Evolutionary conservation across 345 rosid genomes (phyloP).

Genomic region (Sonneratia alba): DNA sequence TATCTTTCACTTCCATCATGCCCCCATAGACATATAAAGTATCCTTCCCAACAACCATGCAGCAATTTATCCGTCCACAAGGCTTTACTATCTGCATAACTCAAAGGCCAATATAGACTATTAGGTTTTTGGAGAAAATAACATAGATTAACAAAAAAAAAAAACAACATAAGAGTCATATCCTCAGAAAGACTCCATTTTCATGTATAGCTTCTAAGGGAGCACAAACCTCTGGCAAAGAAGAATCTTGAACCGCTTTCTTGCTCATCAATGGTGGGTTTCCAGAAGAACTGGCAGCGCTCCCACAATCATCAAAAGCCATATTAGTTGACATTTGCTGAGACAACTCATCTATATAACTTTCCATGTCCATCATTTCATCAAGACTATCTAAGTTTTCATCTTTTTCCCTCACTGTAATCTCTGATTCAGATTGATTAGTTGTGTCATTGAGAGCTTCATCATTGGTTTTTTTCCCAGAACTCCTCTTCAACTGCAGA

Average conservation of each 20-base stretch:
- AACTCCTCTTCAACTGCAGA: slow-evolving; percentile 54
- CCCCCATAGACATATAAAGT: slow-evolving; percentile 87
- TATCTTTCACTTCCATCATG: slow-evolving; percentile 94
- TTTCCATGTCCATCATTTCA: slow-evolving; percentile 33
- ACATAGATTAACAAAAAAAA: neutral
- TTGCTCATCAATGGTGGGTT: slow-evolving; percentile 24
- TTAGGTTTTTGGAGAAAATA: neutral
- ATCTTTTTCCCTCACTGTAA: slow-evolving; percentile 23
- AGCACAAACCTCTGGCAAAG: slow-evolving; percentile 59
- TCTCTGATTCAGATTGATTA: slow-evolving; percentile 29
- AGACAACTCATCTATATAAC: slow-evolving; percentile 42
- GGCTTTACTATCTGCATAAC: slow-evolving; percentile 72
- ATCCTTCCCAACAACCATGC: slow-evolving; percentile 88
- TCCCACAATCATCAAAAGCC: slow-evolving; percentile 27
- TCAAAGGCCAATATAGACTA: slow-evolving; percentile 4
- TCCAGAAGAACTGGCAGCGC: slow-evolving; percentile 28
- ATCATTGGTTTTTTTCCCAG: slow-evolving; percentile 28
- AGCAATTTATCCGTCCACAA: slow-evolving; percentile 91
- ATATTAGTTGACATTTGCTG: slow-evolving; percentile 32
- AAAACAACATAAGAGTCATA: neutral
- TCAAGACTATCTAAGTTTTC: slow-evolving; percentile 20
- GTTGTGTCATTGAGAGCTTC: slow-evolving; percentile 26
- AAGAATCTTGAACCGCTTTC: slow-evolving; percentile 40
- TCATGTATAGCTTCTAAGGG: neutral
- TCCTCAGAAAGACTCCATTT: neutral